Conservation (phyloP, 1,284 basidiomycete species). For the Laetiporus sulphureus region DNA sequence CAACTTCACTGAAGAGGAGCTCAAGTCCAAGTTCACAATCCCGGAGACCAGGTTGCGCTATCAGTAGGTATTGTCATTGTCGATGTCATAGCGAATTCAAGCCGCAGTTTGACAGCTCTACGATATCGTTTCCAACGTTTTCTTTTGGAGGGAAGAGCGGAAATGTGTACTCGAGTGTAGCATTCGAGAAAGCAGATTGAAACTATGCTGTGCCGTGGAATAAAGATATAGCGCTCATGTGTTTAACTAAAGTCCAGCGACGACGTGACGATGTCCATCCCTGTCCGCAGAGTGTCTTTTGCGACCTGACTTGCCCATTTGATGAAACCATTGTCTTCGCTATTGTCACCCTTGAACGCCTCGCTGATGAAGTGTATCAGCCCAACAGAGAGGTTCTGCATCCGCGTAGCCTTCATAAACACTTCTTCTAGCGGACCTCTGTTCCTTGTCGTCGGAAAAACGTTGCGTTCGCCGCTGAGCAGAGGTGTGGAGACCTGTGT, state of each 20-base stretch:
- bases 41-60: slow-evolving; percentile 46
- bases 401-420: slow-evolving; percentile 59
- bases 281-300: slow-evolving; percentile 57
- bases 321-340: slow-evolving; percentile 41
- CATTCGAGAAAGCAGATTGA: slow-evolving; percentile 48
- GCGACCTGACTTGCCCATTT: slow-evolving; percentile 62
- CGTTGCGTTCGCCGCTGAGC: slow-evolving; percentile 32
- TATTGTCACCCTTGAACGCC: slow-evolving; percentile 33
- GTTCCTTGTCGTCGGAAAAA: slow-evolving; percentile 40
- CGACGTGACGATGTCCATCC: slow-evolving; percentile 49
- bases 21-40: slow-evolving; percentile 52
- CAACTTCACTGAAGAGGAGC: slow-evolving; percentile 85
- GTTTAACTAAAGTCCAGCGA: slow-evolving; percentile 31
- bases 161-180: slow-evolving; percentile 65
- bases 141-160: slow-evolving; percentile 75
- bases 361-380: slow-evolving; percentile 61
- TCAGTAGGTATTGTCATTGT: slow-evolving; percentile 42
- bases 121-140: slow-evolving; percentile 63
- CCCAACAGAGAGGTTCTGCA: slow-evolving; percentile 59
- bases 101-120: slow-evolving; percentile 43
- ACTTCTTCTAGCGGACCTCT: slow-evolving; percentile 64
- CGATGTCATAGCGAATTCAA: background rate
- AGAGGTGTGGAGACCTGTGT: slow-evolving; percentile 70
- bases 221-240: background rate
- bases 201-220: background rate